Base-by-base conservation (phyloP, 306 rosid genomes). In the Gillenia trifoliata region DNA sequence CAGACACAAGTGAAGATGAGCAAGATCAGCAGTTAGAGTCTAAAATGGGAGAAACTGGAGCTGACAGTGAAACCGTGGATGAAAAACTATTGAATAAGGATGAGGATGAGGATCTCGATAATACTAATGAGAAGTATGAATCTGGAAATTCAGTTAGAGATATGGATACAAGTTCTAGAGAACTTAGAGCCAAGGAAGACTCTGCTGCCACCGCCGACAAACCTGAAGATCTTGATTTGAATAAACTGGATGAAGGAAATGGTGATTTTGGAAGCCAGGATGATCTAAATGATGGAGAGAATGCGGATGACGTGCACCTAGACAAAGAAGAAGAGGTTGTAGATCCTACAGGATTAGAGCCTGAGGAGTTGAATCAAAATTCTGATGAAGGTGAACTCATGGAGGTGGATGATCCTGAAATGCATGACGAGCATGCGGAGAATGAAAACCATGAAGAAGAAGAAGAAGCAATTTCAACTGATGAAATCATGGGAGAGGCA, bases 131-230 rank as follows among this genome's bases (percentile, higher is more conserved):
- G 59, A 90, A 91, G 76, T 81, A 79, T 85, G 91, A 88, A 83
- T 73, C 91, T 52, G 97, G 97, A 67, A 85, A 89, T 65, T 87
- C 98, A 6, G 88, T 86, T 64, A 73, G 7, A 76, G 95, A 88
- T 62, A 74, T 31, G 68, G 93, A 94, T 77, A 84, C 74, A 55
- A 80, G 84, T 81, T 83, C 81, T 63, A 79, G 75, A 72, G 98
- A 91, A 88, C 77, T 94, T 34, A 86, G 98, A 83, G 95, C 97
- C 67, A 91, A 86, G 80, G 92, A 86, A 63, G 97, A 91, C 60
- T 33, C 73, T 73, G 76, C 80, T 50, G 74, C 79, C 68, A 11
- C 83, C 19, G 74, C 83, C 5, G 77, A 86, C 77, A 88, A 90
- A 73, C 78, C 45, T 50, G 92, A 81, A 30, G 89, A 87, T 79